phyloP scores from a whole-genome alignment of 805 yeast species.

The Myxozyma kluyveri region DNA sequence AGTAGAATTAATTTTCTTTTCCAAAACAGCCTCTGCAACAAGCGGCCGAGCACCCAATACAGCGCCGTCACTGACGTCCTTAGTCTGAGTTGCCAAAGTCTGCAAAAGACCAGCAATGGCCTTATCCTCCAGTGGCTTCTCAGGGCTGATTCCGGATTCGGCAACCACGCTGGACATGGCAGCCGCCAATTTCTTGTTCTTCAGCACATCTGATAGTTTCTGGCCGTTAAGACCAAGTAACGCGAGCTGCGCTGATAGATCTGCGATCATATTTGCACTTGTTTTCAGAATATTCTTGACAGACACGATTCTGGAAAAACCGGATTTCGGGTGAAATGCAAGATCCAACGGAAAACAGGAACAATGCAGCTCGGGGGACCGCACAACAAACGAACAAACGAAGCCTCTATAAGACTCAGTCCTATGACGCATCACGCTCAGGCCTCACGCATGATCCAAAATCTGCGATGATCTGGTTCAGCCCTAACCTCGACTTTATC shows the following conservation, averaged over 20 bases:
- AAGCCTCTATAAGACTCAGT: too few relatives aligned
- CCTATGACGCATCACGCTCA: too few relatives aligned
- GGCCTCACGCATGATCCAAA: too few relatives aligned
- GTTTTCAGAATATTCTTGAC: too few relatives aligned
- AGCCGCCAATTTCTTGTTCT: constrained; percentile 78
- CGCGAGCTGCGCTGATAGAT: constrained; percentile 14
- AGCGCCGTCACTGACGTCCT: constrained; percentile 31
- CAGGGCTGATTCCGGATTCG: constrained; percentile 41
- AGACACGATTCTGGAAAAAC: too few relatives aligned
- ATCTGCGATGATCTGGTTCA: too few relatives aligned
- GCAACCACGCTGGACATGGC: constrained; percentile 61
- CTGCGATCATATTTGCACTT: too few relatives aligned
- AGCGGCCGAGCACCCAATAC: constrained; percentile 49
- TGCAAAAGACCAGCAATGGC: constrained; percentile 66
- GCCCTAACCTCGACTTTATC: too few relatives aligned
- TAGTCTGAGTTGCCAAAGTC: constrained; percentile 47
- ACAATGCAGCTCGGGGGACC: too few relatives aligned
- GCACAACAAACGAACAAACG: too few relatives aligned
- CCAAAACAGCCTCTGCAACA: constrained; percentile 60
- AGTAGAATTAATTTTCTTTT: constrained; percentile 60
- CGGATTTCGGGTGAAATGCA: not conserved
- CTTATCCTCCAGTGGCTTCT: constrained; percentile 47
- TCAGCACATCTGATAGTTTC: constrained; percentile 74
- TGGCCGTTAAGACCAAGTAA: constrained; percentile 28
- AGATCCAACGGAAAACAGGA: too few relatives aligned